Percentiles rank a stretch among this genome's conserved stretches.
These are phyloP conservation scores for Citeromyces matritensis DNA, from an alignment of 805 yeast genomes.

Conservation along the genomic window DNA sequence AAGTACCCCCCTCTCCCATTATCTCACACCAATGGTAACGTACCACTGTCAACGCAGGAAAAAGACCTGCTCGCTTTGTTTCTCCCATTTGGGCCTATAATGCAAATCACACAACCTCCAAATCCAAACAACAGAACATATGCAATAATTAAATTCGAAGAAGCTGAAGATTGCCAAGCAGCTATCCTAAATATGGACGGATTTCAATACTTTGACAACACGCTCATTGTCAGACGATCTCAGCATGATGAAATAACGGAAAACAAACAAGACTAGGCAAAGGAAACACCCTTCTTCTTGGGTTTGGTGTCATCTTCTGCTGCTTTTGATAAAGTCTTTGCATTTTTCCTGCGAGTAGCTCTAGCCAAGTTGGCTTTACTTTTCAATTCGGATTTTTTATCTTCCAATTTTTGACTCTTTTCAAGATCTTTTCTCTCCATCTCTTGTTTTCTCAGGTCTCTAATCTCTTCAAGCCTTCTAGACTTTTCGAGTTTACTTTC, in stretches of 20 bases:
- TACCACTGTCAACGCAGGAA: constrained; percentile 4
- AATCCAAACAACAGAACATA: constrained; percentile 2
- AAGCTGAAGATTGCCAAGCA: constrained; percentile 7
- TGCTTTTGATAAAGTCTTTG: constrained; percentile 12
- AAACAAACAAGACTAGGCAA: constrained; percentile 19
- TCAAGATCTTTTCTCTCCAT: constrained; percentile 70
- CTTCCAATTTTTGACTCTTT: constrained; percentile 55
- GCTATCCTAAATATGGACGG: constrained; percentile 10
- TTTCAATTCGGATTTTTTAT: constrained; percentile 64
- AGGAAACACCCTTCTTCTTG: constrained; percentile 29
- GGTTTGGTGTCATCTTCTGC: constrained; percentile 9
- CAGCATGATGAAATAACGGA: background rate
- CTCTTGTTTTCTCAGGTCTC: constrained; percentile 78
- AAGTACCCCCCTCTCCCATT: too few species aligned
- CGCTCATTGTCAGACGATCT: constrained; percentile 3
- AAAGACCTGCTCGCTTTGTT: constrained; percentile 6
- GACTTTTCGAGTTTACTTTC: constrained; percentile 88
- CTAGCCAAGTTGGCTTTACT: constrained; percentile 61
- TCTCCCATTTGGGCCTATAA: constrained; percentile 8
- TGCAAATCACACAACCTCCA: constrained; percentile 1
- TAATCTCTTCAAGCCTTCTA: constrained; percentile 74
- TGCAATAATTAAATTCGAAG: constrained; percentile 5
- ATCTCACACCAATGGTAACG: too few species aligned
- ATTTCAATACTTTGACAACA: constrained; percentile 5
- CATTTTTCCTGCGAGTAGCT: constrained; percentile 46